phyloP scores from a whole-genome alignment of 2,329 filamentous ascomycete species.

The Calonectria leucothoes region DNA sequence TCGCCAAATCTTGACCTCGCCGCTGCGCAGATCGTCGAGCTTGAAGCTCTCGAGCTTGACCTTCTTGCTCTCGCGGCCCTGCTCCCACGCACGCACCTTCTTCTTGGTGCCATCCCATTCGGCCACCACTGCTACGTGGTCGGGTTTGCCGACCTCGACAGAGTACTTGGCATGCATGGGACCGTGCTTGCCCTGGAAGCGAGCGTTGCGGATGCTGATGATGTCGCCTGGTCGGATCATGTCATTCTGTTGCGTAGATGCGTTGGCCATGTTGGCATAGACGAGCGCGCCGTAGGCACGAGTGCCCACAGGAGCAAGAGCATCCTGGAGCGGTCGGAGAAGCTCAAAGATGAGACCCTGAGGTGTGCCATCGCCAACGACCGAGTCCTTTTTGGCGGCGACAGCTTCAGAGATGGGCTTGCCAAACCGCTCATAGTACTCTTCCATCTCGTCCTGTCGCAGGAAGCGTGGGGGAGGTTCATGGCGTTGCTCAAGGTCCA shows the following conservation, averaged over 20 bases:
- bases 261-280: constrained; percentile 95
- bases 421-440: constrained; percentile 84
- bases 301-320: constrained; percentile 85
- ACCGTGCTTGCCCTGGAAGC: constrained; percentile 95
- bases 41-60: constrained; percentile 95
- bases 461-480: constrained; percentile 83
- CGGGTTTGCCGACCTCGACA: constrained; percentile 85
- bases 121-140: constrained; percentile 90
- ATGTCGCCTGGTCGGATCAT: constrained; percentile 96
- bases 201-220: constrained; percentile 90
- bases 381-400: constrained; percentile 77
- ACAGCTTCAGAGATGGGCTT: constrained; percentile 79
- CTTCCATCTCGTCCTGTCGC: constrained; percentile 93
- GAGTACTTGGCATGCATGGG: constrained; percentile 96
- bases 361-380: constrained; percentile 87
- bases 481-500: constrained; percentile 85
- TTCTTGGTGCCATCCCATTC: constrained; percentile 99
- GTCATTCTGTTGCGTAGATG: constrained; percentile 88
- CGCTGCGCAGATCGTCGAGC: constrained; percentile 89
- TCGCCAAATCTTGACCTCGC: constrained; percentile 97
- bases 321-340: constrained; percentile 77
- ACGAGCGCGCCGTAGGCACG: constrained; percentile 92
- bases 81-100: constrained; percentile 95
- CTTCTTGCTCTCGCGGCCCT: constrained; percentile 93
- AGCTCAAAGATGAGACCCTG: constrained; percentile 83